phyloP scores from a whole-genome alignment of 495 filamentous ascomycete genomes.

The Penicillium salamii region DNA sequence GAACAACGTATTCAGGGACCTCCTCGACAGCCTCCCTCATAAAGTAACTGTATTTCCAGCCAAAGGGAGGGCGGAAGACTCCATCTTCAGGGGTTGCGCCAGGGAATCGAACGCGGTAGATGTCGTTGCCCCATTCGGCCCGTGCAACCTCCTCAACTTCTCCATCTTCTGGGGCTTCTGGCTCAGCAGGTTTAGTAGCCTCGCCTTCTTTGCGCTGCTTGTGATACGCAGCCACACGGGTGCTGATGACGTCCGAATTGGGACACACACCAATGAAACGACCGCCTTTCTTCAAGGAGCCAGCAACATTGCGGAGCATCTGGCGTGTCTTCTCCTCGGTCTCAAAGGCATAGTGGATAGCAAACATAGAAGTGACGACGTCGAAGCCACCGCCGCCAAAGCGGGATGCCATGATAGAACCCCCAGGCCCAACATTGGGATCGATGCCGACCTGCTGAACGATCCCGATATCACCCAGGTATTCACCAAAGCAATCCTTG shows the following conservation, averaged over 20 bases:
- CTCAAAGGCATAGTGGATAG: slow-evolving; percentile 98
- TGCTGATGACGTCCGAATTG: slow-evolving; percentile 81
- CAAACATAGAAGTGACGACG: slow-evolving; percentile 98
- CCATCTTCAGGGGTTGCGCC: slow-evolving; percentile 70
- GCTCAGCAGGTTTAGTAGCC: slow-evolving; percentile 26
- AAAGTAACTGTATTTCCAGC: slow-evolving; percentile 97
- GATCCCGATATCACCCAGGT: slow-evolving; percentile 71
- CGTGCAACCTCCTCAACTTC: slow-evolving; percentile 49
- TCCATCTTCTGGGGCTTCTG: slow-evolving; percentile 41
- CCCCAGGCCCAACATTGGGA: slow-evolving; percentile 57
- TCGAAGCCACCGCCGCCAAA: slow-evolving; percentile 80
- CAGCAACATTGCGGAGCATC: slow-evolving; percentile 92
- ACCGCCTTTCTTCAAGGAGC: slow-evolving; percentile 86
- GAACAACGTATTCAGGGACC: slow-evolving; percentile 95
- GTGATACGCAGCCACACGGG: slow-evolving; percentile 62
- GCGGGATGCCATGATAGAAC: slow-evolving; percentile 50
- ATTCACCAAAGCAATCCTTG: slow-evolving; percentile 86
- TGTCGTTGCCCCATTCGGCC: slow-evolving; percentile 85
- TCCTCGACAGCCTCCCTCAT: slow-evolving; percentile 94
- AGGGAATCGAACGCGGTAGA: slow-evolving; percentile 87
- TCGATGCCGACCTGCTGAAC: slow-evolving; percentile 85
- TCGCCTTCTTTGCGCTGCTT: slow-evolving; percentile 51
- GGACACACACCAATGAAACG: slow-evolving; percentile 92
- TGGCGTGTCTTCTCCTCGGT: slow-evolving; percentile 79
- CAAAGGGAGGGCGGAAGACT: slow-evolving; percentile 88